Base-by-base conservation (phyloP, 2,329 filamentous ascomycete genomes). In the Colletotrichum gloeosporioides region DNA sequence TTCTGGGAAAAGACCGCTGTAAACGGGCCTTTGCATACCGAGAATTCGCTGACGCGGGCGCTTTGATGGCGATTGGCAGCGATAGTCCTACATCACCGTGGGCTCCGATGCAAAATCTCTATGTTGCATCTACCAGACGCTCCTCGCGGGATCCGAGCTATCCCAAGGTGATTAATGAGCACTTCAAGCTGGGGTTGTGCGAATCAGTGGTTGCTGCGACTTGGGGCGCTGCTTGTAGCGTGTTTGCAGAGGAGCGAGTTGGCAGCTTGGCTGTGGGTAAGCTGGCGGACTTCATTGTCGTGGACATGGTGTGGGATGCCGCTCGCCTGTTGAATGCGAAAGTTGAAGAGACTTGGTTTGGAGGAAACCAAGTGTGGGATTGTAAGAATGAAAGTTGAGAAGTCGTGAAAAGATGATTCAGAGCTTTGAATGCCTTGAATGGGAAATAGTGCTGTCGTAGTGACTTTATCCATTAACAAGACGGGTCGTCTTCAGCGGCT, bases 1-100 rank as follows among this genome's bases (percentile, higher is more conserved):
- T 93, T 18, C 83, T 94, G 6, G 92, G 91, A 2, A 81, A 83
- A 13, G 83, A 88, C 18, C 86, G 91, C 2, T 90, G 91, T 83
- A 86, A 85, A 67, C 86, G 91, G 16, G 91, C 91, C 1, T 94
- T 93, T 79, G 90, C 92, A 0, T 93, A 94, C 81, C 87, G 88
- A 57, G 91, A 93, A 63, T 92, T 93, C 44, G 86, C 87, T 3
- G 88, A 90, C 59, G 85, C 85, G 1, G 90, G 90, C 2, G 90
- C 91, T 0, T 80, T 84, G 2, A 81, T 93, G 0, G 91, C 91
- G 0, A 86, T 93, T 13, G 92, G 92, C 0, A 90, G 88, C 4
- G 92, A 93, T 78, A 87, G 90, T 0, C 91, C 91, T 0, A 93
- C 91, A 0, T 91, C 92, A 2, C 90, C 90, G 3, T 88, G 90